Percentiles rank a stretch among this genome's conserved stretches.
Conservation (phyloP, 805 yeast species). For the Kurtzmaniella fragi region DNA sequence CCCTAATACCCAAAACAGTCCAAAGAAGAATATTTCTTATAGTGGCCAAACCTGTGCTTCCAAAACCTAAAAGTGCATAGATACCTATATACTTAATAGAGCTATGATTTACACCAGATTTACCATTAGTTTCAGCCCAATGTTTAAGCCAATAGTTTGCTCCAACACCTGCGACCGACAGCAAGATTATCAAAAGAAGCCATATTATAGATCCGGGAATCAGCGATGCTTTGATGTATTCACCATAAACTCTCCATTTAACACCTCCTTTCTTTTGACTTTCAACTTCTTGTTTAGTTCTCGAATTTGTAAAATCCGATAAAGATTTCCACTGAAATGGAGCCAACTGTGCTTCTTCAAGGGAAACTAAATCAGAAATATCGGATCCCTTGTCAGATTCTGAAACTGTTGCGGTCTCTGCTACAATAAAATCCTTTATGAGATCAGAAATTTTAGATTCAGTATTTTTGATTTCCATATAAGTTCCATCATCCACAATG, state of each 20-base stretch:
- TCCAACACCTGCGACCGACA: constrained; percentile 27
- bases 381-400: no score
- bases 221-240: constrained; percentile 59
- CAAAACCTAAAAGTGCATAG: constrained; percentile 53
- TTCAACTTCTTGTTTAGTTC: constrained; percentile 32
- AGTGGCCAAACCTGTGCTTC: constrained; percentile 45
- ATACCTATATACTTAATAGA: constrained; percentile 45
- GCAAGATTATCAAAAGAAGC: constrained; percentile 23
- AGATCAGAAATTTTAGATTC: constrained; percentile 9
- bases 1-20: constrained; percentile 51
- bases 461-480: constrained; percentile 13
- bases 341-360: constrained; percentile 1
- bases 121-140: constrained; percentile 58
- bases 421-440: background rate
- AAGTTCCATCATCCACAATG: constrained; percentile 48
- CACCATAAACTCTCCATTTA: constrained; percentile 45
- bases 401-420: background rate
- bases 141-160: constrained; percentile 62
- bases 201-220: constrained; percentile 41
- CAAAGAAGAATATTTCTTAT: constrained; percentile 44
- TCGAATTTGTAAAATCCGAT: constrained; percentile 5
- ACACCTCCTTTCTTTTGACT: constrained; percentile 59
- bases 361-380: background rate
- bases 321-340: constrained; percentile 2
- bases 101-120: constrained; percentile 34